A percentile compares a stretch with the other conserved stretches of the same genome.
Evolutionary conservation across 495 filamentous ascomycete species (phyloP).

Genomic region (Cercophora samala): DNA sequence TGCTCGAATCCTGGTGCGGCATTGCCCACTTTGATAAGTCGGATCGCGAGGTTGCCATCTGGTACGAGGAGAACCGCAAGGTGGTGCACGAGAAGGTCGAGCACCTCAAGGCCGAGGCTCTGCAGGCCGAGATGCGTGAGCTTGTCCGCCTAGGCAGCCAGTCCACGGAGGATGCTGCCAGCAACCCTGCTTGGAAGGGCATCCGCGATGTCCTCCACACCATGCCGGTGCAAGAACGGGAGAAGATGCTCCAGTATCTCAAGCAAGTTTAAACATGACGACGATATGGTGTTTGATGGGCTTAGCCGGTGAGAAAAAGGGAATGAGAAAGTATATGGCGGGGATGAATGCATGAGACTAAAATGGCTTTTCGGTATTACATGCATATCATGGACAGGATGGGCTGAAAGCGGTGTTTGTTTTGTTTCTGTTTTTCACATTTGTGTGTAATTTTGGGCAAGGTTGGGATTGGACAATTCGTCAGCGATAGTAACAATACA

Average conservation of each 20-base stretch:
- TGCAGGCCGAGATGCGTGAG: constrained; percentile 73
- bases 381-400: neutral
- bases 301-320: neutral
- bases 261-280: constrained; percentile 31
- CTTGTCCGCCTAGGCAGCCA: constrained; percentile 56
- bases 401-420: neutral
- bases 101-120: constrained; percentile 66
- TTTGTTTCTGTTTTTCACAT: neutral
- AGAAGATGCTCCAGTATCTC: constrained; percentile 76
- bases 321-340: neutral
- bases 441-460: neutral
- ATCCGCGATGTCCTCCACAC: constrained; percentile 79
- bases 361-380: neutral
- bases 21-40: constrained; percentile 67
- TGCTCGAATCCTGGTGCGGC: constrained; percentile 73
- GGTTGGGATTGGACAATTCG: neutral
- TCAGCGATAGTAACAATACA: neutral
- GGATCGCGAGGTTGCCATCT: constrained; percentile 81
- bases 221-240: constrained; percentile 82
- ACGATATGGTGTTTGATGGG: neutral
- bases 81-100: constrained; percentile 75
- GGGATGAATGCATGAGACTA: neutral
- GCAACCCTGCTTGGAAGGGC: constrained; percentile 79
- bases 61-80: constrained; percentile 97
- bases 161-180: constrained; percentile 47